Percentiles rank a stretch among this genome's conserved stretches.
These are phyloP conservation scores for Fusarium musae DNA, from an alignment of 2,329 filamentous ascomycete genomes.

Conservation along the genomic window DNA sequence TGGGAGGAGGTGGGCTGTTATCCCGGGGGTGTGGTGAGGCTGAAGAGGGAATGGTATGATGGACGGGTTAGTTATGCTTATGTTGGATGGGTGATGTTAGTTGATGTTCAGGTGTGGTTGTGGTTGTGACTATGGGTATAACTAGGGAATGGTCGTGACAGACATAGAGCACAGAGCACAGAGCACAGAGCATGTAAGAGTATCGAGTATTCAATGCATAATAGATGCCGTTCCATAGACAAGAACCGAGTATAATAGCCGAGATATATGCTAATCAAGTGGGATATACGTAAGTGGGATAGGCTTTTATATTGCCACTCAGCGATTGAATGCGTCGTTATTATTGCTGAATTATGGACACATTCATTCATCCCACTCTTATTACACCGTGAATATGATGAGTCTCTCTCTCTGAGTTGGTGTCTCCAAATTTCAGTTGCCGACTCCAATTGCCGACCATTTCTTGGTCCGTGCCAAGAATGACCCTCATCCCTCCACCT, in stretches of 20 bases:
- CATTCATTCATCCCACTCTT: neutral
- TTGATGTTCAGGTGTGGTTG: neutral
- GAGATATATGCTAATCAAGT: neutral
- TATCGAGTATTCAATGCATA: neutral
- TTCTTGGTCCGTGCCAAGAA: slow-evolving; percentile 37
- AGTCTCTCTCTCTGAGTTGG: neutral
- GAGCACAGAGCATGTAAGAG: neutral
- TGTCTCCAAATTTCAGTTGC: slow-evolving; percentile 29
- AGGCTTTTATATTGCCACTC: neutral
- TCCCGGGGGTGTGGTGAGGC: slow-evolving; percentile 64
- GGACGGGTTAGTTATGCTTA: neutral
- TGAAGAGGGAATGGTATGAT: slow-evolving; percentile 41
- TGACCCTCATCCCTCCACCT: slow-evolving; percentile 22
- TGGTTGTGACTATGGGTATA: neutral
- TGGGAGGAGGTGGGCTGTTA: slow-evolving; percentile 76
- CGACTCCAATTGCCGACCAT: slow-evolving; percentile 43
- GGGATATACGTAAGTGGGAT: neutral
- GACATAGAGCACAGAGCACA: neutral
- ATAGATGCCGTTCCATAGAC: neutral
- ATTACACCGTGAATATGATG: neutral
- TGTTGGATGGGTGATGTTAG: slow-evolving; percentile 10
- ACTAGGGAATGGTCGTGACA: neutral
- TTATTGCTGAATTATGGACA: neutral
- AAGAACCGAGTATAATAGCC: slow-evolving; percentile 27
- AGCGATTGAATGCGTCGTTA: neutral